Percentiles rank a stretch among this genome's conserved stretches.
Conservation (phyloP, 75 land plant genomes). For the Picea glauca region DNA sequence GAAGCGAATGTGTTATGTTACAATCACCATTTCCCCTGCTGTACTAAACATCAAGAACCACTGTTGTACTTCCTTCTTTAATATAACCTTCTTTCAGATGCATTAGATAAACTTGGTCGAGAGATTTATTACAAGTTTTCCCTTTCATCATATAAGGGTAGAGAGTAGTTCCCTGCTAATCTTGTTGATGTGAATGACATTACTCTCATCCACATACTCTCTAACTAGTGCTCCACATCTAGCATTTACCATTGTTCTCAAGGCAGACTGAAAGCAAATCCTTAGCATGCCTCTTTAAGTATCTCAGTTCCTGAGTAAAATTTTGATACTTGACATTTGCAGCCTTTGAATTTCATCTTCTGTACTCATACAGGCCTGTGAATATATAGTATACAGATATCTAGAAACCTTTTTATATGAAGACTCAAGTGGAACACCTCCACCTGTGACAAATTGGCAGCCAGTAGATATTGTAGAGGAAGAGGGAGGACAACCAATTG, state of each 20-base stretch:
- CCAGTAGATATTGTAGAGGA: conserved; percentile 1
- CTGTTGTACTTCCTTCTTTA: conserved; percentile 66
- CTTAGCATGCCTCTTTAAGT: conserved; percentile 85
- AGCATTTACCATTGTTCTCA: conserved; percentile 87
- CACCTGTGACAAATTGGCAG: conserved; percentile 83
- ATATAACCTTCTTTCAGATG: conserved; percentile 80
- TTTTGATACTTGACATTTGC: conserved; percentile 62
- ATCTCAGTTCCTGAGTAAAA: conserved; percentile 71
- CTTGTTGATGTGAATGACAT: conserved; percentile 60
- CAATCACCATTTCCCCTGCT: conserved; percentile 60
- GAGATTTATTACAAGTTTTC: conserved; percentile 59
- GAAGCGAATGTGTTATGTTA: conserved; percentile 15
- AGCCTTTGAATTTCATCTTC: conserved; percentile 64
- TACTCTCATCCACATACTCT: conserved; percentile 82
- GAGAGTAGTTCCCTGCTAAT: conserved; percentile 49
- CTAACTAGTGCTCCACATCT: conserved; percentile 84
- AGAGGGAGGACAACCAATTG: too few species aligned
- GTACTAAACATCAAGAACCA: conserved; percentile 61
- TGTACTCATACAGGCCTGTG: conserved; percentile 60
- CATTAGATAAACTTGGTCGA: conserved; percentile 88
- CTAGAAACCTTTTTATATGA: conserved; percentile 71
- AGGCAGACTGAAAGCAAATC: conserved; percentile 90
- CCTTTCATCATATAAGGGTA: conserved; percentile 73
- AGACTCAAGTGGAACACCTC: conserved; percentile 68
- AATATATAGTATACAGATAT: conserved; percentile 77